phyloP scores from a whole-genome alignment of 2,329 filamentous ascomycete species.

The Ramichloridium luteum region DNA sequence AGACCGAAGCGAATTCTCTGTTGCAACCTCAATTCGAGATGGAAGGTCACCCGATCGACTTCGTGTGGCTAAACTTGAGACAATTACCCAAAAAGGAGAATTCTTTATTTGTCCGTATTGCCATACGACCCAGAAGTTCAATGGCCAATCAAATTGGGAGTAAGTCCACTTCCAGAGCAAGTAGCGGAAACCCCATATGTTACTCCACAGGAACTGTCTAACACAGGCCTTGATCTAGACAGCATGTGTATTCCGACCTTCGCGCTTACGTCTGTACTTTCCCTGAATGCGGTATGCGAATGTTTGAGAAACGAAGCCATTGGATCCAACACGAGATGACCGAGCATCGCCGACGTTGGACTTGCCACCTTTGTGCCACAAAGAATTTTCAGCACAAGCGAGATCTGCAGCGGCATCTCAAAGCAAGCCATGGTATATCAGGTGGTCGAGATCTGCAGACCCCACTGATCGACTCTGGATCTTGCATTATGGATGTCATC shows the following conservation, averaged over 20 bases:
- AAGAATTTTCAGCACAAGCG: background rate
- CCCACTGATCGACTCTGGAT: constrained; percentile 1
- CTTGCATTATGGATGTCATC: constrained; percentile 1
- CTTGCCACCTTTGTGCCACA: constrained; percentile 1
- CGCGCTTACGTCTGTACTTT: constrained; percentile 4
- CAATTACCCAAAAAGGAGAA: background rate
- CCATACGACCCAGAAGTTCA: constrained; percentile 1
- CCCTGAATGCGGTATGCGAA: constrained; percentile 3
- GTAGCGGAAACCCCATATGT: too few relatives aligned
- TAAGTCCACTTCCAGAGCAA: constrained; percentile 3
- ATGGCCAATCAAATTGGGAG: constrained; percentile 3
- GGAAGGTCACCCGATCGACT: too few relatives aligned
- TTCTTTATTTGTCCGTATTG: constrained; percentile 4
- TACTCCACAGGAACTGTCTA: background rate
- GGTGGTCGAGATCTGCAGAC: background rate
- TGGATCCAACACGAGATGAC: constrained; percentile 7
- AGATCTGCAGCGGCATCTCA: background rate
- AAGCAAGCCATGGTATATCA: background rate
- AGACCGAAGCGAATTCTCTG: background rate
- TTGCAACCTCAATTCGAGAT: constrained; percentile 1
- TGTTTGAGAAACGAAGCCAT: constrained; percentile 2
- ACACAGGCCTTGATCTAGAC: background rate
- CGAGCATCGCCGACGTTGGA: constrained; percentile 5
- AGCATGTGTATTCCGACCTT: constrained; percentile 4
- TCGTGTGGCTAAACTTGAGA: too few relatives aligned